Evolutionary conservation across 129 eudicot species (phyloP).

Genomic region (Deinandra increscens): DNA sequence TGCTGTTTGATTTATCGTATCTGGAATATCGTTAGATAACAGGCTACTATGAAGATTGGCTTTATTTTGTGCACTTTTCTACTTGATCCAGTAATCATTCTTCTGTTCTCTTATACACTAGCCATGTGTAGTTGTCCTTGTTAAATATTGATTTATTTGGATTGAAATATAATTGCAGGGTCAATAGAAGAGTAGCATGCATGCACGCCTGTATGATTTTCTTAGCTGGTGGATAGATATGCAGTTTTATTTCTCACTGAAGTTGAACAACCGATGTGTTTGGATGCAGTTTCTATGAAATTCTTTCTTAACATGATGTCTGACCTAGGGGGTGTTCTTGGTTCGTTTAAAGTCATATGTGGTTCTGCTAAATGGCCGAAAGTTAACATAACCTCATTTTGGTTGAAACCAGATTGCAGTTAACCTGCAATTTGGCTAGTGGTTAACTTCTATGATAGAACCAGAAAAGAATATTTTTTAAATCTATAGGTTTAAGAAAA

Average conservation of each 20-base stretch:
- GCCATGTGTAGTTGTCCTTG: constrained; percentile 30
- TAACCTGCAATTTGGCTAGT: constrained; percentile 3
- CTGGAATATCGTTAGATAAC: constrained; percentile 19
- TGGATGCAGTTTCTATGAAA: constrained; percentile 63
- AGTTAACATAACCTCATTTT: neutral
- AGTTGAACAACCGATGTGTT: constrained; percentile 78
- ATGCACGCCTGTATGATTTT: constrained; percentile 91
- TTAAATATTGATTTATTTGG: constrained; percentile 84
- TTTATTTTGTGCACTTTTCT: constrained; percentile 22
- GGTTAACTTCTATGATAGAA: neutral
- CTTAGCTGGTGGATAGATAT: constrained; percentile 98
- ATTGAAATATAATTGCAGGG: constrained; percentile 98
- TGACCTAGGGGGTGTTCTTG: constrained; percentile 35
- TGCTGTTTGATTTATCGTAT: constrained; percentile 15
- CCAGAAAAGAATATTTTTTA: neutral
- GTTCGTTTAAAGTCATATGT: constrained; percentile 1
- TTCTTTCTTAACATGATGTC: constrained; percentile 43
- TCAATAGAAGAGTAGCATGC: constrained; percentile 70
- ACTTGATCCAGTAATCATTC: constrained; percentile 25
- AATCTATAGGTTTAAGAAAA: neutral
- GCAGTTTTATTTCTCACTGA: constrained; percentile 90
- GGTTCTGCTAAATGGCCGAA: constrained; percentile 6
- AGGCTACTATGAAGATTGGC: constrained; percentile 25
- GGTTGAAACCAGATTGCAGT: neutral
- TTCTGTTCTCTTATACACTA: constrained; percentile 27